phyloP scores from a whole-genome alignment of 176 grass and related monocot genomes.

The Puya raimondii region DNA sequence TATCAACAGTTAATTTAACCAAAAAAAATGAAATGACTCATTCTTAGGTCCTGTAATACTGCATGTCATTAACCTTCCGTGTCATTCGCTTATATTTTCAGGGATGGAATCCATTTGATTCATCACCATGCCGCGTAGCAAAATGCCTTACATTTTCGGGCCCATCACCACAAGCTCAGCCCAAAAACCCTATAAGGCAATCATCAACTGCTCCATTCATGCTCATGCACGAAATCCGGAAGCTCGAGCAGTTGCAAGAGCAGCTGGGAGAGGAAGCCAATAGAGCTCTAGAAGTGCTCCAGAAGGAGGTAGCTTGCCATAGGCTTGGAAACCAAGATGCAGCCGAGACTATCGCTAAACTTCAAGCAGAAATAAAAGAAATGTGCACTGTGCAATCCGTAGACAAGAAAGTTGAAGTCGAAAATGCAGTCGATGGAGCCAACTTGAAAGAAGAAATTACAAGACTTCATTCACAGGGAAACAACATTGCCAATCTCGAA shows the following conservation, averaged over 20 bases:
- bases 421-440: slow-evolving; percentile 24
- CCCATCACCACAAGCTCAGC: slow-evolving; percentile 31
- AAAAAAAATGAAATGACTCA: too few species aligned
- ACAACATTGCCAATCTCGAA: slow-evolving; percentile 79
- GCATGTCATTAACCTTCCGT: not conserved
- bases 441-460: slow-evolving; percentile 87
- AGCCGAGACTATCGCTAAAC: slow-evolving; percentile 92
- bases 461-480: slow-evolving; percentile 83
- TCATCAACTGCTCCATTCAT: slow-evolving; percentile 79
- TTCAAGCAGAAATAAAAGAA: slow-evolving; percentile 80
- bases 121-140: slow-evolving; percentile 33
- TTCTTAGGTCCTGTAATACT: too few species aligned
- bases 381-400: slow-evolving; percentile 54
- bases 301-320: slow-evolving; percentile 95
- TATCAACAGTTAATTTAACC: too few species aligned
- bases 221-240: slow-evolving; percentile 92
- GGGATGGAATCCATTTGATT: slow-evolving; percentile 82
- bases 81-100: slow-evolving; percentile 22
- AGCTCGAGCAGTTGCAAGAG: slow-evolving; percentile 77
- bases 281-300: slow-evolving; percentile 76
- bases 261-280: slow-evolving; percentile 92
- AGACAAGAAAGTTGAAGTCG: slow-evolving; percentile 43
- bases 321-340: slow-evolving; percentile 90
- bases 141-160: slow-evolving; percentile 87
- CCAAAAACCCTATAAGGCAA: slow-evolving; percentile 49